Evolutionary conservation across 169 alveolate species (phyloP).

Genomic region (Eimeria praecox): DNA sequence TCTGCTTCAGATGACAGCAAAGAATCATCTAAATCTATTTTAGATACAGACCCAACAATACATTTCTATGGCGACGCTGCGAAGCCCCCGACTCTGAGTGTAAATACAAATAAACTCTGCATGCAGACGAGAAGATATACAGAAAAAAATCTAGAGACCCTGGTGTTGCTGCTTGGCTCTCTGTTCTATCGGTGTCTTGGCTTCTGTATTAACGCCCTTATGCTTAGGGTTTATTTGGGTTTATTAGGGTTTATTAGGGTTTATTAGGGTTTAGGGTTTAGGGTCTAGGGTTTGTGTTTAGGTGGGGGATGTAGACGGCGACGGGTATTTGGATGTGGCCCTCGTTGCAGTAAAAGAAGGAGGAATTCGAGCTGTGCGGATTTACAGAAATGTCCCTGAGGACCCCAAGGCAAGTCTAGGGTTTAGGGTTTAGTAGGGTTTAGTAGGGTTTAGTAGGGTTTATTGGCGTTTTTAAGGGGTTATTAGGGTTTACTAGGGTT

Average conservation of each 20-base stretch:
- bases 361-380: slow-evolving; percentile 53
- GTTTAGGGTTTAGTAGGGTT: slow-evolving; percentile 34
- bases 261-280: neutral
- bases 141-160: too few relatives aligned
- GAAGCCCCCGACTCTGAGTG: slow-evolving; percentile 61
- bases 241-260: too few relatives aligned
- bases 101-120: neutral
- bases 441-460: slow-evolving; percentile 29
- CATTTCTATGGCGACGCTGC: slow-evolving; percentile 61
- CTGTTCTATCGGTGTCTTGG: too few relatives aligned
- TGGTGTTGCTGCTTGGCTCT: too few relatives aligned
- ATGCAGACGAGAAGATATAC: too few relatives aligned
- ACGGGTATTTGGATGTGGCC: slow-evolving; percentile 63
- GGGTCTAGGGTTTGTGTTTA: neutral
- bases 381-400: slow-evolving; percentile 47
- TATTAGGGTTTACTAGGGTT: slow-evolving; percentile 18
- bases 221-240: too few relatives aligned
- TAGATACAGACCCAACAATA: slow-evolving; percentile 8
- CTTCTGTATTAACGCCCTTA: too few relatives aligned
- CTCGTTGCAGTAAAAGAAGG: slow-evolving; percentile 65
- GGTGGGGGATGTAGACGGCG: slow-evolving; percentile 75
- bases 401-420: slow-evolving; percentile 10
- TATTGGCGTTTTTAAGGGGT: slow-evolving; percentile 11
- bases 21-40: neutral
- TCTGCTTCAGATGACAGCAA: neutral